Conservation (phyloP, 441 rosid species). For the Gossypium schwendimanii region DNA sequence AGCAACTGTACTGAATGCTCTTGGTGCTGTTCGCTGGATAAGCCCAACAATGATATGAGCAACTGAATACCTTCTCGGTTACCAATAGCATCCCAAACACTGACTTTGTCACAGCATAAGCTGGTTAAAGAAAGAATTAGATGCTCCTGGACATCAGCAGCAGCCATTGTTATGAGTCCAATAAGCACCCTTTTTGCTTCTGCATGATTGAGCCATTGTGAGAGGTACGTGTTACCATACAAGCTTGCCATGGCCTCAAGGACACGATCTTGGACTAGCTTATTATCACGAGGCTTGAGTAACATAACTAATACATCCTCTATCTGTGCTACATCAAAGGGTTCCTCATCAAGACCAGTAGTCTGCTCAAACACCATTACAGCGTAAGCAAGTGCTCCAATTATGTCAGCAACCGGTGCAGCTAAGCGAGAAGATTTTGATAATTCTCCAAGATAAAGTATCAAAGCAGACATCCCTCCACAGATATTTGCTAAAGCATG, state of each 20-base stretch:
- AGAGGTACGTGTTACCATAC: slow-evolving; percentile 52
- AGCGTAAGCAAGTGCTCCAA: slow-evolving; percentile 82
- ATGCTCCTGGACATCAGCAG: slow-evolving; percentile 47
- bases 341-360: slow-evolving; percentile 31
- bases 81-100: slow-evolving; percentile 78
- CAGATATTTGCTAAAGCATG: slow-evolving; percentile 69
- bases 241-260: slow-evolving; percentile 89
- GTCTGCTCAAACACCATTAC: slow-evolving; percentile 56
- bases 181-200: slow-evolving; percentile 72
- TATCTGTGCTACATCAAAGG: slow-evolving; percentile 47
- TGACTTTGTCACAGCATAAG: slow-evolving; percentile 41
- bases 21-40: slow-evolving; percentile 74
- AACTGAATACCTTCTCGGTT: slow-evolving; percentile 81
- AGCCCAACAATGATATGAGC: slow-evolving; percentile 66
- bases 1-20: slow-evolving; percentile 63
- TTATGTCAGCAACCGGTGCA: slow-evolving; percentile 71
- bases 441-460: slow-evolving; percentile 59
- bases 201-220: slow-evolving; percentile 42
- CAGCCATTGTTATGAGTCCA: slow-evolving; percentile 63
- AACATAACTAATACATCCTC: slow-evolving; percentile 55
- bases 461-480: slow-evolving; percentile 69
- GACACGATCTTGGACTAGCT: slow-evolving; percentile 68
- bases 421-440: slow-evolving; percentile 66
- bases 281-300: slow-evolving; percentile 61
- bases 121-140: slow-evolving; percentile 52